Conservation (phyloP, 208 protist species). For the Borovskyia barvae region DNA sequence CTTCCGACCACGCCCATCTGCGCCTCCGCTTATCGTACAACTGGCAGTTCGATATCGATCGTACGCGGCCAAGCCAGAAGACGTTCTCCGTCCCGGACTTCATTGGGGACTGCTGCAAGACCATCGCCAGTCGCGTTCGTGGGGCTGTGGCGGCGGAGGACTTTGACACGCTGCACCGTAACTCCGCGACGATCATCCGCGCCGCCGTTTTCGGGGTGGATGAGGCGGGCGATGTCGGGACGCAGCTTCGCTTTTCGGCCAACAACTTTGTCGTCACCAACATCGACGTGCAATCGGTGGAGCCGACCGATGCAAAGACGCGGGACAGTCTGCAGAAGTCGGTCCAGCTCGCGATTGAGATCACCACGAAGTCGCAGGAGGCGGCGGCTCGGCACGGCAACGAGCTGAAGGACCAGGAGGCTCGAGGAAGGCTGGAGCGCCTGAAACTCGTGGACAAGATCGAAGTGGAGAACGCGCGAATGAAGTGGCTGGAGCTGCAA, state of each 20-base stretch:
- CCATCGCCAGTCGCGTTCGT: conserved; percentile 94
- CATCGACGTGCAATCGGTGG: conserved; percentile 93
- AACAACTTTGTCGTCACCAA: conserved; percentile 95
- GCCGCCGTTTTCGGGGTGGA: conserved; percentile 92
- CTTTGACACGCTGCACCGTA: conserved; percentile 97
- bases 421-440: conserved; percentile 88
- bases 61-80: conserved; percentile 31
- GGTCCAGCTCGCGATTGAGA: conserved; percentile 97
- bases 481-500: conserved; percentile 86
- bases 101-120: conserved; percentile 97
- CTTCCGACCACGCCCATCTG: conserved; percentile 95
- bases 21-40: conserved; percentile 95
- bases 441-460: conserved; percentile 91
- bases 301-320: conserved; percentile 94
- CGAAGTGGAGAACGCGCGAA: conserved; percentile 81
- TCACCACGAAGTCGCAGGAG: conserved; percentile 97
- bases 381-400: conserved; percentile 90
- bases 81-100: conserved; percentile 94
- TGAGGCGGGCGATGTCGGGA: conserved; percentile 42
- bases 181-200: conserved; percentile 95
- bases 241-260: conserved; percentile 78
- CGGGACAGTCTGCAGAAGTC: conserved; percentile 95
- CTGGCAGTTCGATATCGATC: conserved; percentile 93
- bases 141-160: conserved; percentile 90
- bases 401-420: conserved; percentile 92